These are phyloP conservation scores for Ophiostoma perfectum DNA, from an alignment of 2,329 filamentous ascomycete genomes.

Conservation along the genomic window DNA sequence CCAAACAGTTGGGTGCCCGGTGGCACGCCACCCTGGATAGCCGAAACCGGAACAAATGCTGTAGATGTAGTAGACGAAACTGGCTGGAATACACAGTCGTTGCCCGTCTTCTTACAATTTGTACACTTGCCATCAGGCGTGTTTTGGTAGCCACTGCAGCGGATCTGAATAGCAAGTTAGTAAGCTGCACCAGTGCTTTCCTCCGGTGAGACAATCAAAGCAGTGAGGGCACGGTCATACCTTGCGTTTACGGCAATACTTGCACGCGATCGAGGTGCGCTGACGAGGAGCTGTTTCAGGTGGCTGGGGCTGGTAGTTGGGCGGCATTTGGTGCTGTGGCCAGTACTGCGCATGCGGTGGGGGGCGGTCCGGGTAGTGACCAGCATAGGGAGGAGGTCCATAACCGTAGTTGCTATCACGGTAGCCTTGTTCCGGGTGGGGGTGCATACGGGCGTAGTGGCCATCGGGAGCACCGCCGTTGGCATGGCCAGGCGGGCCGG, in stretches of 20 bases:
- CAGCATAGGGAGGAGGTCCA: slow-evolving; percentile 22
- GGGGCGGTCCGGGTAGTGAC: slow-evolving; percentile 26
- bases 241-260: slow-evolving; percentile 58
- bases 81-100: slow-evolving; percentile 57
- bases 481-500: slow-evolving; percentile 29
- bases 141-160: slow-evolving; percentile 56
- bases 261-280: slow-evolving; percentile 55
- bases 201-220: neutral
- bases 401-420: slow-evolving; percentile 26
- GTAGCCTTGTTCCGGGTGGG: slow-evolving; percentile 21
- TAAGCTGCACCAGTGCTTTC: neutral
- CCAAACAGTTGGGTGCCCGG: slow-evolving; percentile 53
- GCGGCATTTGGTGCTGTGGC: slow-evolving; percentile 26
- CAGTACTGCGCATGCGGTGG: slow-evolving; percentile 23
- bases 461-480: slow-evolving; percentile 19
- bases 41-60: slow-evolving; percentile 55
- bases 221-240: slow-evolving; percentile 33
- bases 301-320: slow-evolving; percentile 34
- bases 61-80: slow-evolving; percentile 50
- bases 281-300: slow-evolving; percentile 52
- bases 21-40: slow-evolving; percentile 52
- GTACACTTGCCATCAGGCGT: slow-evolving; percentile 55
- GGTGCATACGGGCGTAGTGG: slow-evolving; percentile 27
- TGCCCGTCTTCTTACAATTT: slow-evolving; percentile 57
- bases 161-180: slow-evolving; percentile 41